phyloP scores from a whole-genome alignment of 1,284 basidiomycete genomes.

The Cystobasidium slooffiae region DNA sequence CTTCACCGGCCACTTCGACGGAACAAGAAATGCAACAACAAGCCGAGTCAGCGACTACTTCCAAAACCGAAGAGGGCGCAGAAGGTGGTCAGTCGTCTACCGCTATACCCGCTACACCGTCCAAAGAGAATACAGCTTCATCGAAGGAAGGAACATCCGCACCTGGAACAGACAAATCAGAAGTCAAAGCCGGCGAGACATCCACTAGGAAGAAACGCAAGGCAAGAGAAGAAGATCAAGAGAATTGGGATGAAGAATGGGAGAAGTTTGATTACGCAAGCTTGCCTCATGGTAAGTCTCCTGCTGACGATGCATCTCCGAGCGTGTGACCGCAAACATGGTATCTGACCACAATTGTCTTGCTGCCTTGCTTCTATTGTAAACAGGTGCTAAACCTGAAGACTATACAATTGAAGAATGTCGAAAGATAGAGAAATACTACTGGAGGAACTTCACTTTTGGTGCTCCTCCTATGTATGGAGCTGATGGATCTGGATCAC shows the following conservation, averaged over 20 bases:
- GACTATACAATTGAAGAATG: slow-evolving; percentile 88
- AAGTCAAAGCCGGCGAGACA: not conserved
- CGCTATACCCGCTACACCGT: not conserved
- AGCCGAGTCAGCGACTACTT: not conserved
- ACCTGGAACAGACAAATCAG: slow-evolving; percentile 7
- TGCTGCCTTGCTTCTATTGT: slow-evolving; percentile 51
- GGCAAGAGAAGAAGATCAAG: slow-evolving; percentile 30
- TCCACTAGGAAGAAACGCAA: slow-evolving; percentile 16
- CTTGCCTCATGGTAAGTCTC: slow-evolving; percentile 47
- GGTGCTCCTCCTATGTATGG: slow-evolving; percentile 94
- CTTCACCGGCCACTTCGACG: slow-evolving; percentile 14
- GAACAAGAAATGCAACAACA: not conserved
- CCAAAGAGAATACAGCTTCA: not conserved
- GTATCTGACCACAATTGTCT: slow-evolving; percentile 34
- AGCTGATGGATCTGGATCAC: slow-evolving; percentile 81
- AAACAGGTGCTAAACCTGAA: slow-evolving; percentile 63
- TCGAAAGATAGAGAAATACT: slow-evolving; percentile 82
- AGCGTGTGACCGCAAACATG: not conserved
- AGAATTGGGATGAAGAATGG: slow-evolving; percentile 49
- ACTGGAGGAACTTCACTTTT: slow-evolving; percentile 87
- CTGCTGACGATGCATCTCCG: not conserved
- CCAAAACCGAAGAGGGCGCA: too few species aligned
- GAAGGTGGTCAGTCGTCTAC: not conserved
- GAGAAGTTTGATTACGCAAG: slow-evolving; percentile 47
- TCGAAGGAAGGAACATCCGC: not conserved